Percentiles rank a stretch among this genome's conserved stretches.
These are phyloP conservation scores for Silene conica DNA, from an alignment of 148 eudicot species.

Conservation along the genomic window DNA sequence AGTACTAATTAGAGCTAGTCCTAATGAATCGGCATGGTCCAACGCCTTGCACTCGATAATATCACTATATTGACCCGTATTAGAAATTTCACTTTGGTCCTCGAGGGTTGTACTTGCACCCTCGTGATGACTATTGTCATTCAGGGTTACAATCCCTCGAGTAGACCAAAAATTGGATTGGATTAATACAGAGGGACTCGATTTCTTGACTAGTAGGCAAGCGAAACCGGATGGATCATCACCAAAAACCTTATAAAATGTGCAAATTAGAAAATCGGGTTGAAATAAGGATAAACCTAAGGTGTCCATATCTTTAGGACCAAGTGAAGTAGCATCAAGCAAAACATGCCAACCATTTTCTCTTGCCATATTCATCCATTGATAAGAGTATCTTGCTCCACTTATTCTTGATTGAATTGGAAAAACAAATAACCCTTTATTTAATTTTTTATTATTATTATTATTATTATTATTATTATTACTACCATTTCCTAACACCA, in stretches of 20 bases:
- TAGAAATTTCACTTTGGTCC: background rate
- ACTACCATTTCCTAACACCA: constrained; percentile 23
- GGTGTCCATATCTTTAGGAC: constrained; percentile 74
- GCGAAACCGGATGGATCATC: constrained; percentile 67
- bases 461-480: background rate
- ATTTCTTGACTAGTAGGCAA: constrained; percentile 60
- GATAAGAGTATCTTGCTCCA: constrained; percentile 60
- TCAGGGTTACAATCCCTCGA: constrained; percentile 36
- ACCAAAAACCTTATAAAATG: constrained; percentile 65
- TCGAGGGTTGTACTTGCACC: background rate
- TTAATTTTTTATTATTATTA: constrained; percentile 19
- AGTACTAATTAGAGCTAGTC: constrained; percentile 48
- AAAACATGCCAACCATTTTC: constrained; percentile 78
- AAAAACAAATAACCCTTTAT: constrained; percentile 54
- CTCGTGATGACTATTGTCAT: background rate
- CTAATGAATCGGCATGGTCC: constrained; percentile 64
- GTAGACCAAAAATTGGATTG: constrained; percentile 16
- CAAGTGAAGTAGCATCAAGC: constrained; percentile 59
- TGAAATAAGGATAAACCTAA: constrained; percentile 61
- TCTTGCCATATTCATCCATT: constrained; percentile 63
- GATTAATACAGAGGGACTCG: constrained; percentile 25
- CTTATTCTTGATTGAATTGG: constrained; percentile 60
- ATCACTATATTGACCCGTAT: background rate
- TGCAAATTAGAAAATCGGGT: constrained; percentile 60
- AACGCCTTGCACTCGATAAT: constrained; percentile 41